Evolutionary conservation across 805 yeast species (phyloP).

Genomic region (Metschnikowia baotianmanensis): DNA sequence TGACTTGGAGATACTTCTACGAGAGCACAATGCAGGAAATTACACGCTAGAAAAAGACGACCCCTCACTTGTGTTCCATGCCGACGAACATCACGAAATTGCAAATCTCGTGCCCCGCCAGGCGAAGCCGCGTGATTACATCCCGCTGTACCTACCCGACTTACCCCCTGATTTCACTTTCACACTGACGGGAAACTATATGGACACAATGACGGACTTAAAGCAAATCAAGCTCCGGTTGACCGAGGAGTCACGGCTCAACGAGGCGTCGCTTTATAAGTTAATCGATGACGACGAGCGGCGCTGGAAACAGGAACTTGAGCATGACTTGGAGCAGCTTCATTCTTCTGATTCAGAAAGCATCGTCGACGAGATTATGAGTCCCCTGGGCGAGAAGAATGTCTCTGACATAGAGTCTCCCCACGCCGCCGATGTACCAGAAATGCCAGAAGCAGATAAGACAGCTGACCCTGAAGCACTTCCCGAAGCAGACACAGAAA

Average conservation of each 20-base stretch:
- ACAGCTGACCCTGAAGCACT: too few species aligned
- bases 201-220: constrained; percentile 64
- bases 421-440: too few species aligned
- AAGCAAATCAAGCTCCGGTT: constrained; percentile 65
- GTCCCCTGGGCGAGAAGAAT: background rate
- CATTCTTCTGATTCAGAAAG: constrained; percentile 4
- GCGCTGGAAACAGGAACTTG: constrained; percentile 29
- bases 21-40: constrained; percentile 18
- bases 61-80: constrained; percentile 53
- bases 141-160: constrained; percentile 79
- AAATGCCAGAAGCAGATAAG: too few species aligned
- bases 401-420: constrained; percentile 10
- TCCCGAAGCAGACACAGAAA: too few species aligned
- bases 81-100: constrained; percentile 49
- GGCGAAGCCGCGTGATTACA: constrained; percentile 37
- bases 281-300: constrained; percentile 44
- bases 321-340: constrained; percentile 21
- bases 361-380: constrained; percentile 5
- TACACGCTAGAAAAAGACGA: constrained; percentile 31
- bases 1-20: constrained; percentile 13
- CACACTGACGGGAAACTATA: constrained; percentile 68
- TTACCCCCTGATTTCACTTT: constrained; percentile 95
- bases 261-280: constrained; percentile 72
- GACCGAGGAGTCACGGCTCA: constrained; percentile 76
- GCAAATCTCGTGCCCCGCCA: constrained; percentile 56